Evolutionary conservation across 1,139 yeast genomes (phyloP).

Genomic region (Magnusiomyces fungicola): DNA sequence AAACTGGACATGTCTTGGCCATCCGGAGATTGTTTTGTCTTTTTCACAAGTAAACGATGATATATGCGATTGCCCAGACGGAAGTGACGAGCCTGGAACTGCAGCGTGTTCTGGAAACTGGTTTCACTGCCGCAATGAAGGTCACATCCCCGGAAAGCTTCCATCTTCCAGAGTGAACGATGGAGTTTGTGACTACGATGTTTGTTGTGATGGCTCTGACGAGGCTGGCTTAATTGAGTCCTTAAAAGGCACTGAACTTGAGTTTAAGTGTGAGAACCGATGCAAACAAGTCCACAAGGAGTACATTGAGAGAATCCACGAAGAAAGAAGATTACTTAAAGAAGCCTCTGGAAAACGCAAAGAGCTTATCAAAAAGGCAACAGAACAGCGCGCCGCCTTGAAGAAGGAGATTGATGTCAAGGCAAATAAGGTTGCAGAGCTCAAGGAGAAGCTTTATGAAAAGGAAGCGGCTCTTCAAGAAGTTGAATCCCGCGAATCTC

Average conservation of each 20-base stretch:
- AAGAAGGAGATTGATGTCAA: slow-evolving; percentile 16
- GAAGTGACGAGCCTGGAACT: slow-evolving; percentile 96
- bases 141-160: slow-evolving; percentile 44
- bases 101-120: slow-evolving; percentile 56
- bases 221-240: slow-evolving; percentile 40
- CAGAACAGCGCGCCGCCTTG: slow-evolving; percentile 18
- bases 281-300: slow-evolving; percentile 14
- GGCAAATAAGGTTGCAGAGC: slow-evolving; percentile 8
- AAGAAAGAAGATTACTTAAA: slow-evolving; percentile 16
- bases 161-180: slow-evolving; percentile 67
- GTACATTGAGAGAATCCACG: slow-evolving; percentile 17
- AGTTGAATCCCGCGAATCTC: slow-evolving; percentile 5
- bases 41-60: slow-evolving; percentile 72
- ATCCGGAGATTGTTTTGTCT: slow-evolving; percentile 55
- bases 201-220: slow-evolving; percentile 94
- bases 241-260: slow-evolving; percentile 6
- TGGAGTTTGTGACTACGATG: slow-evolving; percentile 84
- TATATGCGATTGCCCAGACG: slow-evolving; percentile 95
- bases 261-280: slow-evolving; percentile 22
- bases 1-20: slow-evolving; percentile 61
- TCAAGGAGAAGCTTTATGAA: slow-evolving; percentile 2
- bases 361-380: slow-evolving; percentile 10
- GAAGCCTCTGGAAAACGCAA: slow-evolving; percentile 1
- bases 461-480: slow-evolving; percentile 7
- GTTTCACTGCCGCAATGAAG: slow-evolving; percentile 75